Evolutionary conservation across 306 rosid species (phyloP), one percentile per base, ranked within the genome.

Genomic region (Cicer chorassanicum): DNA sequence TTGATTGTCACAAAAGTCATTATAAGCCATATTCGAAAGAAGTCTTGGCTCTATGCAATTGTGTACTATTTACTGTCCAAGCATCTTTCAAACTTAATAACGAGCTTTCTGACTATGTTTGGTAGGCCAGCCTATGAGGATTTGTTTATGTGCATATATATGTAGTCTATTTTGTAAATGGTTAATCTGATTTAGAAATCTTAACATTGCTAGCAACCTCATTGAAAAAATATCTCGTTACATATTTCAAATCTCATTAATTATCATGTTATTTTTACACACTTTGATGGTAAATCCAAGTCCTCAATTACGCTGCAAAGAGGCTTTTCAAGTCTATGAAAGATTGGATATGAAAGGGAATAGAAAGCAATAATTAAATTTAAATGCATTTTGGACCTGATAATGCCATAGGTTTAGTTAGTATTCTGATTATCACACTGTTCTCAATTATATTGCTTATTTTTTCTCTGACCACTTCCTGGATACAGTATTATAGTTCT

Each of bases 401-500:
- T 50, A 51, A 63, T 70, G 69, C 14, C 36, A 3, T 24, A 14
- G 29, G 34, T 57, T 38, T 42, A 72, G 18, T 18, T 9, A 40
- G 53, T 49, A 48, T 59, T 73, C 76, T 48, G 56, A 41, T 9
- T 41, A 41, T 41, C 44, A 41, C 44, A 41, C 44, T 43, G 54
- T 59, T 10, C 44, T 65, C 53, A 77, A 57, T 40, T 65, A 13
- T 53, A 9, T 49, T 82, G 63, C 62, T 13, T 59, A 76, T 34
- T 72, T 18, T 24, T 75, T 53, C 7, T 14, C 16, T 81, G n/a
- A 54, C 65, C 14, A 36, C 34, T 21, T 72, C 40, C 62, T 9
- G 14, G 64, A 39, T 29, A 1, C 38, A 43, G 38, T 62, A 15
- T 45, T 39, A 34, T 36, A 63, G 54, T 76, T 29, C 34, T 29